Conservation (phyloP, 306 rosid genomes). For the Pterocarpus macrocarpus region DNA sequence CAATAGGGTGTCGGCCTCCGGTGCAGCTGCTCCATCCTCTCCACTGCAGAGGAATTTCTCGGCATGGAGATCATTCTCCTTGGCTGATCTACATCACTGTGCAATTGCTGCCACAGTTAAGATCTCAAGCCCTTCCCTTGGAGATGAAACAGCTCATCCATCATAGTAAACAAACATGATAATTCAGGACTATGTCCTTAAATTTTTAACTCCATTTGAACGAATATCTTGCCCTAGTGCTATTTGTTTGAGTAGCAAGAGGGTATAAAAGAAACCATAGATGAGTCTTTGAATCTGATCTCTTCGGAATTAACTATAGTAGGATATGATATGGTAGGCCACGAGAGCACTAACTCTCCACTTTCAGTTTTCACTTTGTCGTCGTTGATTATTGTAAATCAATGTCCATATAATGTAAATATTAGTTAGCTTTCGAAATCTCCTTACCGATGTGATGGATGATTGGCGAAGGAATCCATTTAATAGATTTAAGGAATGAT, state of each 20-base stretch:
- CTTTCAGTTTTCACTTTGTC: neutral
- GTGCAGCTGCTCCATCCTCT: slow-evolving; percentile 31
- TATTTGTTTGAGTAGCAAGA: slow-evolving; percentile 43
- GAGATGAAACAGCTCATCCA: slow-evolving; percentile 44
- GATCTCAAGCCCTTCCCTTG: slow-evolving; percentile 43
- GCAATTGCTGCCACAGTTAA: slow-evolving; percentile 56
- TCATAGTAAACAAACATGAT: slow-evolving; percentile 41
- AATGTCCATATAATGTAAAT: neutral
- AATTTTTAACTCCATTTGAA: slow-evolving; percentile 22
- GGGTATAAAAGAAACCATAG: slow-evolving; percentile 6
- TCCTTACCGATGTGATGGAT: neutral
- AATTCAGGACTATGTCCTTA: neutral
- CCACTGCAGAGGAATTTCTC: slow-evolving; percentile 42
- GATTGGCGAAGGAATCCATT: neutral
- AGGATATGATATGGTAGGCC: slow-evolving; percentile 5
- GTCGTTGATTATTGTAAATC: neutral
- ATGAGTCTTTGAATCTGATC: slow-evolving; percentile 7
- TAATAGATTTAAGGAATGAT: neutral
- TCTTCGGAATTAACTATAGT: slow-evolving; percentile 33
- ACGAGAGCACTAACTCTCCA: neutral
- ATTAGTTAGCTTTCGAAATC: neutral
- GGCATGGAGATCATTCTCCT: slow-evolving; percentile 66
- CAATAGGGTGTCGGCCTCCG: slow-evolving; percentile 28
- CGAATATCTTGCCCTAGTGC: slow-evolving; percentile 35
- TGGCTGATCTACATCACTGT: slow-evolving; percentile 75